A percentile compares a stretch with the other conserved stretches of the same genome.
phyloP scores from a whole-genome alignment of 345 rosid species.

The Lumnitzera racemosa region DNA sequence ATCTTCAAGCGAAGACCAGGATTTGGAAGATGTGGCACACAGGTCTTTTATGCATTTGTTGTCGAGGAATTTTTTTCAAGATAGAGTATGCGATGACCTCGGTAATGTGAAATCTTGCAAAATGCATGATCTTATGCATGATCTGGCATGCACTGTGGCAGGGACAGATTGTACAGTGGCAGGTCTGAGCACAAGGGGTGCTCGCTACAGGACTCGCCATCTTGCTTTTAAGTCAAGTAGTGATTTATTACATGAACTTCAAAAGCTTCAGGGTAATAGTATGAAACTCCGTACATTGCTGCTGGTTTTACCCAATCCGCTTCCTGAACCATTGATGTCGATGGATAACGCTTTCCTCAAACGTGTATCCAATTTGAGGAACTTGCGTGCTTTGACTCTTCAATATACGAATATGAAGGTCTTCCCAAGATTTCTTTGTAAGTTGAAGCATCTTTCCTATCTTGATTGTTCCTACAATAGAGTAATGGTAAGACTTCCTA shows the following conservation, averaged over 20 bases:
- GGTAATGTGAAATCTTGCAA: conserved; percentile 1
- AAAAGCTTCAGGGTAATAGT: neutral
- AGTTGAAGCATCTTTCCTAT: conserved; percentile 17
- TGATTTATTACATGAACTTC: neutral
- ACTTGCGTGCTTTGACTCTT: conserved; percentile 10
- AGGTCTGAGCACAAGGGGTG: neutral
- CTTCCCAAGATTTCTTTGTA: conserved; percentile 1
- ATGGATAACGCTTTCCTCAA: no score
- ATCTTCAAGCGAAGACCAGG: neutral
- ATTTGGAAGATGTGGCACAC: conserved; percentile 6
- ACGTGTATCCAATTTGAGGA: no score
- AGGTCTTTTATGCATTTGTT: conserved; percentile 13
- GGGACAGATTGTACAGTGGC: conserved; percentile 8
- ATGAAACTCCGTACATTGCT: no score
- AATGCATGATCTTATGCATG: conserved; percentile 28
- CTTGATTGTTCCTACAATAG: conserved; percentile 5
- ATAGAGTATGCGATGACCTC: conserved; percentile 4
- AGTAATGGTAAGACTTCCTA: conserved; percentile 4
- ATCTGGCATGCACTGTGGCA: conserved; percentile 18
- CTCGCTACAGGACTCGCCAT: conserved; percentile 10
- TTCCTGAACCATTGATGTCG: no score
- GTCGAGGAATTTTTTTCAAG: conserved; percentile 17
- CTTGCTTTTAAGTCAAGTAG: neutral
- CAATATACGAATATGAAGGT: neutral
- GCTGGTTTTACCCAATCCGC: no score